Evolutionary conservation across 2,329 filamentous ascomycete species (phyloP).

Genomic region (Neofusicoccum sp.): DNA sequence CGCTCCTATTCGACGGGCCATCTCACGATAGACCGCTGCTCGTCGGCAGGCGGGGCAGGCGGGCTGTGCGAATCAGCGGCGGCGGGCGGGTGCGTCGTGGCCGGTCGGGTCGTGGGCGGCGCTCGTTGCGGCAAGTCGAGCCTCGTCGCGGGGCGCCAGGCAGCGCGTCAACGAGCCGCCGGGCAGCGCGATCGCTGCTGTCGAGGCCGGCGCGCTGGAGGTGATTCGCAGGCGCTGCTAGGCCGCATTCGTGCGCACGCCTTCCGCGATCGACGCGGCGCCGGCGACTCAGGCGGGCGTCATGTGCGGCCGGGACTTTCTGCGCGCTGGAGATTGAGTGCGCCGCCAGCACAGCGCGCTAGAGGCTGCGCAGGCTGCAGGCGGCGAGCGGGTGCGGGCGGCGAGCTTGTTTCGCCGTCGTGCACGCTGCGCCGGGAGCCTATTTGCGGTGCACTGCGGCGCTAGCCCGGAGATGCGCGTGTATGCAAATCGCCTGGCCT

Average conservation of each 20-base stretch:
- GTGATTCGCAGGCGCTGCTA: slow-evolving; percentile 16
- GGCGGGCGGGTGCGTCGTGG: too few species aligned
- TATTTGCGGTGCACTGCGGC: not conserved
- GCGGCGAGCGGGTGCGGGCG: slow-evolving; percentile 14
- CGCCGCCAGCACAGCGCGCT: not conserved
- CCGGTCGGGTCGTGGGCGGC: too few species aligned
- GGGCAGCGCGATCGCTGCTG: slow-evolving; percentile 6
- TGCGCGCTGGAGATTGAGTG: slow-evolving; percentile 1
- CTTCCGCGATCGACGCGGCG: slow-evolving; percentile 19
- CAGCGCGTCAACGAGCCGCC: not conserved
- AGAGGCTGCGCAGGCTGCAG: not conserved
- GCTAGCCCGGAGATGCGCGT: slow-evolving; percentile 11
- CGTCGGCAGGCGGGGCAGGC: not conserved
- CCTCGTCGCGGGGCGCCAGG: too few species aligned
- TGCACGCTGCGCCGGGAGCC: not conserved
- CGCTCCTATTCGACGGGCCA: slow-evolving; percentile 16
- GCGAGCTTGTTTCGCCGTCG: slow-evolving; percentile 17
- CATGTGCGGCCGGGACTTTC: slow-evolving; percentile 15
- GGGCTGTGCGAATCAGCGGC: not conserved
- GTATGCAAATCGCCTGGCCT: slow-evolving; percentile 18
- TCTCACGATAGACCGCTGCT: slow-evolving; percentile 16
- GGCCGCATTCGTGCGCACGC: slow-evolving; percentile 15
- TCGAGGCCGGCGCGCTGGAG: slow-evolving; percentile 10
- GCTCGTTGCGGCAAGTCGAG: too few species aligned
- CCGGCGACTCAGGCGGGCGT: slow-evolving; percentile 10